Evolutionary conservation across 345 rosid genomes (phyloP).

Genomic region (Abelmoschus esculentus): DNA sequence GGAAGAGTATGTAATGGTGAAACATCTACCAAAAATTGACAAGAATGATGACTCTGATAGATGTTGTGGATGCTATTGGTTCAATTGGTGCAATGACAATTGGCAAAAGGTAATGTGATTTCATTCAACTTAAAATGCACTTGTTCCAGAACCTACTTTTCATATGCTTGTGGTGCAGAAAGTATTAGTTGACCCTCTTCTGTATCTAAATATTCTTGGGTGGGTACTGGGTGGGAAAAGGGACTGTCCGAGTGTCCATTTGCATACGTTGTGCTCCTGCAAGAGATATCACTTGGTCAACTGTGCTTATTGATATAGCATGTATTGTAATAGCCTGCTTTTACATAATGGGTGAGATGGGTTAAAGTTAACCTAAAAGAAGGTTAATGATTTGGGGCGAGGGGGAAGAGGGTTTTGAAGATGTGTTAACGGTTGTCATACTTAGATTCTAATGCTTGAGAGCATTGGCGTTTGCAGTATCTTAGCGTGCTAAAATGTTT

Average conservation of each 20-base stretch:
- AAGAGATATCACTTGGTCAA: conserved; percentile 2
- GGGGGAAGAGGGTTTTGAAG: background rate
- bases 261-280: background rate
- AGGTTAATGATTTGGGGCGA: background rate
- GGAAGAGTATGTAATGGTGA: conserved; percentile 90
- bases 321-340: background rate
- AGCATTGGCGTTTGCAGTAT: background rate
- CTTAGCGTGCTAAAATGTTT: background rate
- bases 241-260: background rate
- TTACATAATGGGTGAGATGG: background rate
- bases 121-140: conserved; percentile 4
- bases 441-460: background rate
- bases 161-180: background rate
- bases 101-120: conserved; percentile 83
- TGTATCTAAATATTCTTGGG: background rate
- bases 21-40: conserved; percentile 68
- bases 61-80: conserved; percentile 71
- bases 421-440: background rate
- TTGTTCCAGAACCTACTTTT: background rate
- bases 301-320: background rate
- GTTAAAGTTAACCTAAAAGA: background rate
- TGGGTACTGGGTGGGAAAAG: conserved; percentile 1
- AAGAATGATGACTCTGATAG: conserved; percentile 48
- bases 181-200: background rate
- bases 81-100: conserved; percentile 84